Evolutionary conservation across 1,284 basidiomycete genomes (phyloP), one percentile per base, ranked within the genome.

Genomic region (Meira nashicola): DNA sequence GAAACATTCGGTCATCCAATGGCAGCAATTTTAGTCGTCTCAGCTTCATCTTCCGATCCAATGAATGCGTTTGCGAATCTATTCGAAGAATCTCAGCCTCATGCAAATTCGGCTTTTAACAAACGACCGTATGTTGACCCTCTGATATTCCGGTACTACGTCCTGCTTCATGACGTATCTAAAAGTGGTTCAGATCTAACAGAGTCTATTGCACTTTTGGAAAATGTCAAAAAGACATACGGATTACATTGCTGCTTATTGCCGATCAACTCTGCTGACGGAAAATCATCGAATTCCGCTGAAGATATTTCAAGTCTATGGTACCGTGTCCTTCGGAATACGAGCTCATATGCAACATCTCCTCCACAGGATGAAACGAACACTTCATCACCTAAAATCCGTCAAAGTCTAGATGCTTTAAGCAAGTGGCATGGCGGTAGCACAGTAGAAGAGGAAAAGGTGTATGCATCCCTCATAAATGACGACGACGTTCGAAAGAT

Each of bases 401-500:
- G n/a, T 2, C 40, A 55, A 21, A n/a, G 15, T 39, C 19, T 28
- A 10, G 55, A 33, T n/a, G 55, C 48, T 14, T 12, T 50, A 23
- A 15, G 47, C 15, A 28, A 28, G 44, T 43, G 23, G 23, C n/a
- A 33, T 33, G 38, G 37, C 17, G 28, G 23, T 39, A 47, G 38
- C n/a, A 55, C 25, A 37, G 52, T 58, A 55, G 41, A 60, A 3
- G 62, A 64, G 2, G 62, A 65, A 14, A n/a, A 23, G 14, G n/a
- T 19, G 15, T 57, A 58, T 38, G 69, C 55, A 1, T 33, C 17
- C 15, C 33, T 52, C 39, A 80, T 95, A 76, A 83, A 83, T 7
- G 86, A 89, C 60, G 83, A 83, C 49, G 93, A 97, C 78, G 88
- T 92, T 10, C 85, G 88, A 61, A 84, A 86, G 61, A 85, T 89